These are phyloP conservation scores for Buddleja alternifolia DNA, from an alignment of 257 asterid genomes.

Conservation along the genomic window DNA sequence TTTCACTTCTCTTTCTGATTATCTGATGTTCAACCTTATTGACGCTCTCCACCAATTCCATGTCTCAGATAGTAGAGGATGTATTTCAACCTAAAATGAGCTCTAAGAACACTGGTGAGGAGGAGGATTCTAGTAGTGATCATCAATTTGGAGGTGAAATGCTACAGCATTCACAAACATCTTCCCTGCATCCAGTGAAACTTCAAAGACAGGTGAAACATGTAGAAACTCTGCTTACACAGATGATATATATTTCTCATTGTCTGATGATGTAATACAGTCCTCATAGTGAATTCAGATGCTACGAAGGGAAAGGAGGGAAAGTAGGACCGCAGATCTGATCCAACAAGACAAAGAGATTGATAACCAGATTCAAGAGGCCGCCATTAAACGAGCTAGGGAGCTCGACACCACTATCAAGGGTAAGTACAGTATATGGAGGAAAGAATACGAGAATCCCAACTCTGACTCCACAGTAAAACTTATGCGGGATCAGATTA, in stretches of 20 bases:
- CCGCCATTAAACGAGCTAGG: conserved; percentile 76
- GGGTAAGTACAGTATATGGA: conserved; percentile 88
- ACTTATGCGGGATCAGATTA: conserved; percentile 92
- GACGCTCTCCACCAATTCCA: conserved; percentile 30
- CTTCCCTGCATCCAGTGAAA: conserved; percentile 70
- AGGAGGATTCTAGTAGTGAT: conserved; percentile 35
- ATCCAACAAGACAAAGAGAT: conserved; percentile 63
- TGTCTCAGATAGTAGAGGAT: conserved; percentile 51
- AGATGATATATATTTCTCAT: conserved; percentile 14
- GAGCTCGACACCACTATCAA: conserved; percentile 76
- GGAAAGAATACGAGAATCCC: conserved; percentile 90
- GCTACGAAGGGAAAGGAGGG: conserved; percentile 76
- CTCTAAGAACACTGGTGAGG: conserved; percentile 32
- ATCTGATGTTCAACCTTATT: conserved; percentile 27
- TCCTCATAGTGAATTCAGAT: conserved; percentile 53
- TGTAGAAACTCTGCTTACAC: conserved; percentile 26
- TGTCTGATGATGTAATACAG: conserved; percentile 5
- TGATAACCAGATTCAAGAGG: conserved; percentile 75
- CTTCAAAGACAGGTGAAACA: conserved; percentile 73
- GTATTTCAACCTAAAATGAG: conserved; percentile 37
- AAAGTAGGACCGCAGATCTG: conserved; percentile 66
- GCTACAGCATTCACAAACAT: conserved; percentile 35
- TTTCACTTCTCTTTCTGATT: conserved; percentile 23
- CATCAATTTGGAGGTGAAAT: conserved; percentile 39
- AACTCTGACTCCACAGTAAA: conserved; percentile 81